Evolutionary conservation across 257 asterid genomes (phyloP), one percentile per base, ranked within the genome.

Genomic region (Solanum lycopersicoides): DNA sequence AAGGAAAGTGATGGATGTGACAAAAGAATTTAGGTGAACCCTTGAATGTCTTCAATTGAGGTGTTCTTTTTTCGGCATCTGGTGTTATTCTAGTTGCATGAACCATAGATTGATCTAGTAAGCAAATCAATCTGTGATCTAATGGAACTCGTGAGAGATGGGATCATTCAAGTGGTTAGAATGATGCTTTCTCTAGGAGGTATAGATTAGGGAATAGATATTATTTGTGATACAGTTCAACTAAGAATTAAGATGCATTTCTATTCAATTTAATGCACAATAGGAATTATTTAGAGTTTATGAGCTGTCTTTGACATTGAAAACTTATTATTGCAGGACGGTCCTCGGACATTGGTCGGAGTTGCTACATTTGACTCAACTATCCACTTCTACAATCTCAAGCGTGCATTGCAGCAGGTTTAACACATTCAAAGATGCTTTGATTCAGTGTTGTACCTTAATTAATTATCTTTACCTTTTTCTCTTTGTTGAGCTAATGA

Each of bases 331-430:
- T 88, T 95, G 93, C 96, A 97, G 99, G 98, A 95, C 88, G 98
- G 98, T 89, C 97, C 98, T 82, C 94, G 97, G 87, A 96, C 99
- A 53, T 90, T 93, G 95, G 98, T 95, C 89, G 99, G 99, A 69
- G 90, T 97, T 92, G 99, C 99, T 90, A 97, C 99, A 63, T 97
- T 93, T 92, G 99, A 97, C 88, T 93, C 98, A 45, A 96, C 98
- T 86, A 93, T 97, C 90, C 99, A 97, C 93, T 97, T 97, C 88
- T 97, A 97, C 96, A 93, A 96, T 95, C 91, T 97, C 75, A 97
- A 94, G 89, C 96, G 98, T 83, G 95, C 94, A 83, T 82, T 88
- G 84, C 98, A 95, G 93, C 98, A 95, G 99, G 99, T 97, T 89
- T 68, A 84, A 76, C 32, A 39, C 88, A 65, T 88, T 60, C 59